phyloP scores from a whole-genome alignment of 768 basidiomycete species.

The Russula sp. region DNA sequence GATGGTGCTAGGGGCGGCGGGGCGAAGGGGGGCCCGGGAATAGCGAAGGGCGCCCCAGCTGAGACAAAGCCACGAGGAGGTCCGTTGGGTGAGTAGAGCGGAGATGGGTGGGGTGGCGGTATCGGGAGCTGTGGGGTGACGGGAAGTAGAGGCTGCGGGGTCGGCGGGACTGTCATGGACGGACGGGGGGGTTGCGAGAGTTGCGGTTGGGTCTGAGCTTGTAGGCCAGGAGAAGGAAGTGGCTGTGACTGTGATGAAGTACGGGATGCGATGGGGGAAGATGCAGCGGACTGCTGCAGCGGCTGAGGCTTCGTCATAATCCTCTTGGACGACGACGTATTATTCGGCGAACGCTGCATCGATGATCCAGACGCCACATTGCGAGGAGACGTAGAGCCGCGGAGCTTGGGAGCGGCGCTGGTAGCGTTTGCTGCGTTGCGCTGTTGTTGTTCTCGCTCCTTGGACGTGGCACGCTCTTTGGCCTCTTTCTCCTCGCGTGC shows the following conservation, averaged over 20 bases:
- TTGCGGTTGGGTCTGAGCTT: constrained; percentile 34
- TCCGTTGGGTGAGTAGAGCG: constrained; percentile 46
- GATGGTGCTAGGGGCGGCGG: constrained; percentile 53
- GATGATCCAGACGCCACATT: constrained; percentile 47
- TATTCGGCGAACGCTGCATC: constrained; percentile 47
- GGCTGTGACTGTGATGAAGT: constrained; percentile 41
- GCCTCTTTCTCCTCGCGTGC: constrained; percentile 40
- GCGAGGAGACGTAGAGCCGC: constrained; percentile 53
- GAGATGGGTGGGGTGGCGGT: constrained; percentile 19
- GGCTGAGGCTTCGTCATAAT: constrained; percentile 48
- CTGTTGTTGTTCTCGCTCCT: constrained; percentile 39
- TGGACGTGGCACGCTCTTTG: constrained; percentile 42
- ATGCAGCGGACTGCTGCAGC: constrained; percentile 25
- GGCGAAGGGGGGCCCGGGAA: constrained; percentile 44
- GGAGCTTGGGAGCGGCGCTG: constrained; percentile 40
- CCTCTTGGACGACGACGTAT: constrained; percentile 57
- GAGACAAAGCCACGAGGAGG: constrained; percentile 45
- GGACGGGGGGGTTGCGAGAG: constrained; percentile 38
- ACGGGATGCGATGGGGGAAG: constrained; percentile 34
- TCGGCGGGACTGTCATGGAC: constrained; percentile 51
- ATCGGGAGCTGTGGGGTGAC: constrained; percentile 39
- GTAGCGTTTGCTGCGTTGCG: constrained; percentile 31
- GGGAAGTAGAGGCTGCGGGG: constrained; percentile 45
- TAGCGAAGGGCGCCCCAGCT: constrained; percentile 48
- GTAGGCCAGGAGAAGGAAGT: constrained; percentile 34